Evolutionary conservation across 2,329 filamentous ascomycete species (phyloP).

Genomic region (Penicillium sp.): DNA sequence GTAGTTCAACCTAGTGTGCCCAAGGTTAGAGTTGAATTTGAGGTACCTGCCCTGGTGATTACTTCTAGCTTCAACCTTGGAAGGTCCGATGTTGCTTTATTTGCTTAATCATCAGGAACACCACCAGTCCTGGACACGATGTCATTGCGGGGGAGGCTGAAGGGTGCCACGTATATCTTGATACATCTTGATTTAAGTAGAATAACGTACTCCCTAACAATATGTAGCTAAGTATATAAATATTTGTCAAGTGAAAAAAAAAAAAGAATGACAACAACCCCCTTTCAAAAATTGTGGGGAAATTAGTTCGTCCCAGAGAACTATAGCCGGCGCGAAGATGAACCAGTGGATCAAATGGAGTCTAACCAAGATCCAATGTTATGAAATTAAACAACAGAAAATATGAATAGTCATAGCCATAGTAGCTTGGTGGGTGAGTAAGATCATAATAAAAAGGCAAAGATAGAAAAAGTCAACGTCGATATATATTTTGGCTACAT

Average conservation of each 20-base stretch:
- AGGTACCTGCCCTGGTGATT: not conserved
- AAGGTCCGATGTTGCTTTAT: not conserved
- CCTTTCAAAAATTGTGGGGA: not conserved
- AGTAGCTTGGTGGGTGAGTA: not conserved
- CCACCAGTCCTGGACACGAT: not conserved
- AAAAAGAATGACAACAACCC: not conserved
- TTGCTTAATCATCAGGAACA: not conserved
- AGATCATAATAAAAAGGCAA: too few species aligned
- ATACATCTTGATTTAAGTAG: not conserved
- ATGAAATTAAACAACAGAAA: not conserved
- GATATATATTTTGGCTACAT: not conserved
- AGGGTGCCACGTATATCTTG: too few species aligned
- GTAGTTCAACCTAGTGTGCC: too few species aligned
- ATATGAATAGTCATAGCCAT: too few species aligned
- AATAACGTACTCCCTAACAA: too few species aligned
- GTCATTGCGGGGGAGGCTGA: not conserved
- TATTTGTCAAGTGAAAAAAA: too few species aligned
- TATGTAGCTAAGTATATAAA: too few species aligned
- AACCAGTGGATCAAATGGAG: slow-evolving; percentile 15
- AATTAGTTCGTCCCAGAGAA: slow-evolving; percentile 18
- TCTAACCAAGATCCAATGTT: not conserved
- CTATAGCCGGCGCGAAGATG: not conserved
- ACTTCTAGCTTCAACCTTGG: not conserved
- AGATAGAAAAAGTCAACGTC: too few species aligned
- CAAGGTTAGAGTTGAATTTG: not conserved